Evolutionary conservation across 2,329 filamentous ascomycete species (phyloP), one percentile per base, ranked within the genome.

Genomic region (Lojkania enalia): DNA sequence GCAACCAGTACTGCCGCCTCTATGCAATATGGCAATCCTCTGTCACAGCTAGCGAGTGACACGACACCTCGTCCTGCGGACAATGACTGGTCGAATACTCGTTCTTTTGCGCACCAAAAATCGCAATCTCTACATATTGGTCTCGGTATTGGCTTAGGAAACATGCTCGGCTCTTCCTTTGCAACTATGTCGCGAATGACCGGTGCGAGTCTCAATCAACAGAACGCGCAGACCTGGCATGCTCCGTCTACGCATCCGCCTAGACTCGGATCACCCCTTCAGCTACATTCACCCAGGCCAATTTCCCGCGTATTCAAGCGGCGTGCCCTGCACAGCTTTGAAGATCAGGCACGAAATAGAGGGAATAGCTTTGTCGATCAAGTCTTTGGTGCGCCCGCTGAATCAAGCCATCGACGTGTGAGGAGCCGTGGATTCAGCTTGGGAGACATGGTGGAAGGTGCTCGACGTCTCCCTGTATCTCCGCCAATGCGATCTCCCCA

Each of bases 371-470:
- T 74, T 5, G 67, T 70, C 29, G 69, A 65, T 38, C 69, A 77
- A 44, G 60, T 78, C 6, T 76, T 79, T 50, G 70, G 72, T 42
- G 69, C 70, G 23, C 69, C 72, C 29, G 68, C 71, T 20, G 76
- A 81, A 47, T 71, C 73, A 7, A 76, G 77, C 41, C 75, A 80
- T 53, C 77, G 79, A 43, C 77, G 80, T 20, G 75, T 82, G 23
- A 77, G 82, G 30, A 82, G 77, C 54, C 79, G 83, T 32, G 82
- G 82, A 42, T 83, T 82, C 56, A 85, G 81, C 35, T 74, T 80
- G 18, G 78, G 81, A 38, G 79, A 81, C 40, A 76, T 81, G 47
- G 74, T 73, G 49, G 74, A 74, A 20, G 72, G 75, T 39, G 75
- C 71, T 55, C 67, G 73, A 39, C 73, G 77, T 40, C 71, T 84